These are phyloP conservation scores for Anisodus tanguticus DNA, from an alignment of 257 asterid species.

Conservation along the genomic window DNA sequence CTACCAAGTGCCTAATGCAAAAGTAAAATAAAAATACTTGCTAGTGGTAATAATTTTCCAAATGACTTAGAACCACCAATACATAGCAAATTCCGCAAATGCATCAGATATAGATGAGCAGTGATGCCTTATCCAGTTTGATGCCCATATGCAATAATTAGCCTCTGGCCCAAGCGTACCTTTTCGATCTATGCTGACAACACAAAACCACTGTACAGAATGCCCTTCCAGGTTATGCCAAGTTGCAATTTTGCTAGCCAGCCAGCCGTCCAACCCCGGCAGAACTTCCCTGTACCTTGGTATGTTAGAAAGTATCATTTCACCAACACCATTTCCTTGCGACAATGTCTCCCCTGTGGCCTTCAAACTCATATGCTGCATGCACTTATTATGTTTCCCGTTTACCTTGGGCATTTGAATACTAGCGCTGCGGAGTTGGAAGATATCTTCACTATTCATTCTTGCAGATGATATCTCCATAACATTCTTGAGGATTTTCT, in stretches of 20 bases:
- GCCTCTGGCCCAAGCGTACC: constrained; percentile 47
- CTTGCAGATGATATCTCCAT: constrained; percentile 48
- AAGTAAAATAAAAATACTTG: neutral
- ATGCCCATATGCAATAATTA: constrained; percentile 9
- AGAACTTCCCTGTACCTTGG: constrained; percentile 72
- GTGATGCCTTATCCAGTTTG: constrained; percentile 21
- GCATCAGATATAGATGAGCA: neutral
- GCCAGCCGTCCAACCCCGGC: constrained; percentile 90
- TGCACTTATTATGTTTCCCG: constrained; percentile 75
- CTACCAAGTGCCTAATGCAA: constrained; percentile 10
- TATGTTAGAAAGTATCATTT: constrained; percentile 65
- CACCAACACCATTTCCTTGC: constrained; percentile 77
- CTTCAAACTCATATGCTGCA: constrained; percentile 74
- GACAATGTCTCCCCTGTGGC: constrained; percentile 68
- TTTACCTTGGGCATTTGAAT: constrained; percentile 54
- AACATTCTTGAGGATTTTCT: constrained; percentile 57
- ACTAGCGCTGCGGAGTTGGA: constrained; percentile 45
- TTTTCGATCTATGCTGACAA: constrained; percentile 77
- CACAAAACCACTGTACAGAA: constrained; percentile 88
- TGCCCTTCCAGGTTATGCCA: constrained; percentile 87
- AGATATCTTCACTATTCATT: constrained; percentile 39
- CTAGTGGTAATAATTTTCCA: constrained; percentile 16
- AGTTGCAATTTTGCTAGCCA: constrained; percentile 64
- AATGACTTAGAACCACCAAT: neutral
- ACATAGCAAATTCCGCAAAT: constrained; percentile 9